Evolutionary conservation across 2,329 filamentous ascomycete genomes (phyloP), one percentile per base, ranked within the genome.

Genomic region (Mariannaea sp.): DNA sequence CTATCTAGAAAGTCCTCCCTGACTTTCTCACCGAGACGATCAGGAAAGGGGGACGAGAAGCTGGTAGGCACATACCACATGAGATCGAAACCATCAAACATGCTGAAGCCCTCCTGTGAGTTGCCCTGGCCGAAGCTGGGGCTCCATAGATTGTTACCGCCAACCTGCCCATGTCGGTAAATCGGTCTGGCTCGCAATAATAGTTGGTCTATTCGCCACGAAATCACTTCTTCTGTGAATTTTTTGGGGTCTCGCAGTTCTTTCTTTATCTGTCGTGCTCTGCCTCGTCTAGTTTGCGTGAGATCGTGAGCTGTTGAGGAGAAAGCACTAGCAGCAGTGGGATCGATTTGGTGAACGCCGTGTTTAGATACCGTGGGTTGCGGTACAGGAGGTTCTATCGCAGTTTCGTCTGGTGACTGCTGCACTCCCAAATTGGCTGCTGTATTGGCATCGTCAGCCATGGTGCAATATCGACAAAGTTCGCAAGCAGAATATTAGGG

Each of bases 1-100:
- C 54, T 54, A 26, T 14, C 42, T 19, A 33, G 46, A 9, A 59
- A 30, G 3, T 42, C 26, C 30, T 49, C 36, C 14, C 54, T 58
- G 13, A 58, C 26, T 2, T 44, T 19, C 36, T 49, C 38, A 16
- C 57, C 58, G 7, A 10, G 14, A 12, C 42, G 40, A n/a, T 14
- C 35, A 3, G 61, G 51, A 6, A 65, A 22, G 7, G 56, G 54
- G 9, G 53, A 50, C 9, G 22, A 27, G 8, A 32, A 27, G 13
- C 61, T 53, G 16, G 58, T 56, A 2, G 64, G 64, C 4, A 66
- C 38, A 47, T 58, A 65, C 64, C 60, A 66, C 14, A 43, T 60
- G 13, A 54, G 49, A 20, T 65, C 58, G 24, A 61, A 66, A 2
- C 64, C 64, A 42, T 66, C 64, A 29, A 59, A 66, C 4, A 64